These are phyloP conservation scores for Globisporangium rhizosaccharum DNA, from an alignment of 352 stramenopile species.

Conservation along the genomic window DNA sequence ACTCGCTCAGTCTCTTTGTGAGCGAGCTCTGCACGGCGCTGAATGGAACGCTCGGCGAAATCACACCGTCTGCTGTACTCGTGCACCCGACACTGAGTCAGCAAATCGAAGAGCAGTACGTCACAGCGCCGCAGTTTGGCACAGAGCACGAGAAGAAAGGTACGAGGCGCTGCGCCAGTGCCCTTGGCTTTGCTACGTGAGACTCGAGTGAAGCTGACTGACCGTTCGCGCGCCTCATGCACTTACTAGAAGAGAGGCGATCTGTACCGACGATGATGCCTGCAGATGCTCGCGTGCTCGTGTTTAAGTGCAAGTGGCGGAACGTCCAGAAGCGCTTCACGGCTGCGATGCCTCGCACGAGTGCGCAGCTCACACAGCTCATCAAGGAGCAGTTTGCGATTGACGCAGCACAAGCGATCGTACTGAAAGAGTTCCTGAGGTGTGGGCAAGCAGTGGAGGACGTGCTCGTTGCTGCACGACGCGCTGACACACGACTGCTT, in stretches of 20 bases:
- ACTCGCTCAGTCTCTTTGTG: conserved; percentile 40
- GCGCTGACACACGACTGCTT: no score
- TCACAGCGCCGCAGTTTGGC: conserved; percentile 29
- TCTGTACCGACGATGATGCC: not conserved
- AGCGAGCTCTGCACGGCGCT: conserved; percentile 42
- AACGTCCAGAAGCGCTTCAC: conserved; percentile 39
- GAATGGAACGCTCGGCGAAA: conserved; percentile 10
- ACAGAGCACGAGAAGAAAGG: not conserved
- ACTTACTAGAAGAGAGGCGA: conserved; percentile 10
- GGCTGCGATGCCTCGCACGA: conserved; percentile 19
- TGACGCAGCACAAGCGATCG: conserved; percentile 14
- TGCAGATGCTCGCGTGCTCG: conserved; percentile 10
- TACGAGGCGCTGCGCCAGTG: no score
- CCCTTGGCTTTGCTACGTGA: not conserved
- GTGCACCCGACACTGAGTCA: conserved; percentile 16
- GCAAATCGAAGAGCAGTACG: conserved; percentile 11
- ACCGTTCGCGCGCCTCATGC: not conserved
- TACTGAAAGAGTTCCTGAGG: conserved; percentile 39
- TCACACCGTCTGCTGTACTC: conserved; percentile 4
- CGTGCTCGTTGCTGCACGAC: no score
- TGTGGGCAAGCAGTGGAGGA: conserved; percentile 1
- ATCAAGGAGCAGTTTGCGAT: conserved; percentile 40
- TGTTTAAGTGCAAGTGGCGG: conserved; percentile 69
- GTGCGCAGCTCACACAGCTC: conserved; percentile 26
- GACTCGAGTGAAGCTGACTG: not conserved